phyloP scores from a whole-genome alignment of 2,329 filamentous ascomycete species.

The Phaeosphaeria sp. region DNA sequence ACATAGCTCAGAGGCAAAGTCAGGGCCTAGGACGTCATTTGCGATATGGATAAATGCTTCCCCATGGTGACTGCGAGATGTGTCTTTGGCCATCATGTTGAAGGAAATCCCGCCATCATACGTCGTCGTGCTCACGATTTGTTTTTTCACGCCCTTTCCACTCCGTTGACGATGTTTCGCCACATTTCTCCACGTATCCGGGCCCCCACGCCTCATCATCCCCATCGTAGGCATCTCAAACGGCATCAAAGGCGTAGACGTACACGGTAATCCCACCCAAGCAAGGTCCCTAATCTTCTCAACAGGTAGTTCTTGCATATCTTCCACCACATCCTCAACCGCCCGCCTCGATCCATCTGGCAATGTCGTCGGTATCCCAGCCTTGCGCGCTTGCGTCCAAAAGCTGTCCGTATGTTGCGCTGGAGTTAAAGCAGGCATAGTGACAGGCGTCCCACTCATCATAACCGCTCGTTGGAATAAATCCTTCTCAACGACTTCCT shows the following conservation, averaged over 20 bases:
- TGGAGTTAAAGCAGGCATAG: constrained; percentile 20
- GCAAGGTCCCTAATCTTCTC: constrained; percentile 15
- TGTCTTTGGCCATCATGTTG: constrained; percentile 22
- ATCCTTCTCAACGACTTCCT: constrained; percentile 22
- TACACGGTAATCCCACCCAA: constrained; percentile 22
- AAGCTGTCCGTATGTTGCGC: constrained; percentile 19
- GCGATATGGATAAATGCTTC: background rate
- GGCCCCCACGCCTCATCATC: background rate
- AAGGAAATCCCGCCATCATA: constrained; percentile 24
- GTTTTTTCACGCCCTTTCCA: constrained; percentile 10
- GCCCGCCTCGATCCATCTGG: background rate
- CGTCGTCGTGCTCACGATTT: constrained; percentile 21
- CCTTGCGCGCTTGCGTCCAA: background rate
- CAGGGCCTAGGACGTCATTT: background rate
- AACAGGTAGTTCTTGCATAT: constrained; percentile 11
- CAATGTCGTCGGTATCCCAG: background rate
- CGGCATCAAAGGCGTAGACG: constrained; percentile 13
- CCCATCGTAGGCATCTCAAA: constrained; percentile 15
- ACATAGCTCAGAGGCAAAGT: background rate
- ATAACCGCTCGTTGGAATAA: constrained; percentile 22
- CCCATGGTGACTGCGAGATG: constrained; percentile 10
- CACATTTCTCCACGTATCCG: background rate
- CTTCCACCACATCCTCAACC: background rate
- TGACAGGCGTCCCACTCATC: constrained; percentile 20
- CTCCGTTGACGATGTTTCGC: background rate